Percentiles rank a stretch among this genome's conserved stretches.
These are phyloP conservation scores for Kluyveromyces aestuarii DNA, from an alignment of 805 yeast genomes.

Conservation along the genomic window DNA sequence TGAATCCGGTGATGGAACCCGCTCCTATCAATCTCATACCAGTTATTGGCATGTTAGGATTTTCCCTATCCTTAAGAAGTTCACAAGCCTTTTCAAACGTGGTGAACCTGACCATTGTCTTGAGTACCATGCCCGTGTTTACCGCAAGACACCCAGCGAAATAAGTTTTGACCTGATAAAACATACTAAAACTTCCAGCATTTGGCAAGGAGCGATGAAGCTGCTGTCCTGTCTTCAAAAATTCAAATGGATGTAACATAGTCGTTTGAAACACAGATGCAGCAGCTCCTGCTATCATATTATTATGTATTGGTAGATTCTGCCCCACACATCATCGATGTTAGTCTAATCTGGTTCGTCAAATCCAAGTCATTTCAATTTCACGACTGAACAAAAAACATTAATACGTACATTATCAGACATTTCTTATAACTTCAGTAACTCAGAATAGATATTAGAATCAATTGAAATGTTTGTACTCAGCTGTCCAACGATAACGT, in stretches of 20 bases:
- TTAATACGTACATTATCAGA: not conserved
- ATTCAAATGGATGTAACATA: constrained; percentile 64
- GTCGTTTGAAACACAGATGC: constrained; percentile 59
- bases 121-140: constrained; percentile 63
- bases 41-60: constrained; percentile 49
- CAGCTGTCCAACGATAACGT: too few species aligned
- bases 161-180: constrained; percentile 28
- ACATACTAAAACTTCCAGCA: constrained; percentile 22
- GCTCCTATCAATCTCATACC: constrained; percentile 82
- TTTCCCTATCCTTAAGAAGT: constrained; percentile 37
- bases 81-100: constrained; percentile 68
- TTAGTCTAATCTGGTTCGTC: not conserved
- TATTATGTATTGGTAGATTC: not conserved
- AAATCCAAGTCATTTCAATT: too few species aligned
- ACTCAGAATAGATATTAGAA: too few species aligned
- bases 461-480: too few species aligned
- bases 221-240: constrained; percentile 55
- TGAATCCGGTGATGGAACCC: constrained; percentile 72
- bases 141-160: constrained; percentile 65
- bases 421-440: not conserved
- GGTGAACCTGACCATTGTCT: constrained; percentile 64
- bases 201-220: constrained; percentile 38
- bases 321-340: not conserved
- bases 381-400: too few species aligned
- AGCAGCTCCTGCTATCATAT: constrained; percentile 27